Evolutionary conservation across 2,329 filamentous ascomycete species (phyloP).

Genomic region (Tolypocladium amazonense): DNA sequence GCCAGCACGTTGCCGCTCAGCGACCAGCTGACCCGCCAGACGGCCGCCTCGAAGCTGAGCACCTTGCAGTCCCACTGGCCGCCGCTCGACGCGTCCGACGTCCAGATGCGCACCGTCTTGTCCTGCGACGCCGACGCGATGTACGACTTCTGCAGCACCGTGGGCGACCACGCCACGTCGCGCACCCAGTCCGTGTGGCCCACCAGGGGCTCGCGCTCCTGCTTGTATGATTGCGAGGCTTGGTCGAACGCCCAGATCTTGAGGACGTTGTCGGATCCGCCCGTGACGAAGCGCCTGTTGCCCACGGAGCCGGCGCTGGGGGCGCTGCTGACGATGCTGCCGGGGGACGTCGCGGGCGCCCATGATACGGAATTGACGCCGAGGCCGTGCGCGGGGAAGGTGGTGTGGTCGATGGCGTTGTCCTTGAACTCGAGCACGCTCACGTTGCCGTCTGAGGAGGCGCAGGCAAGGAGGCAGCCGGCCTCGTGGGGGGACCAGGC

Average conservation of each 20-base stretch:
- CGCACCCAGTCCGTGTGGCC: slow-evolving; percentile 96
- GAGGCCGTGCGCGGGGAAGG: slow-evolving; percentile 84
- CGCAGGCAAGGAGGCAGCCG: slow-evolving; percentile 88
- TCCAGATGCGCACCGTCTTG: slow-evolving; percentile 97
- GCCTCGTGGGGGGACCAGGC: slow-evolving; percentile 96
- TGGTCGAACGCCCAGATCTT: slow-evolving; percentile 84
- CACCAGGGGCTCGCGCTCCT: slow-evolving; percentile 52
- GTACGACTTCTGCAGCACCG: slow-evolving; percentile 89
- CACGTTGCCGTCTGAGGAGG: slow-evolving; percentile 87
- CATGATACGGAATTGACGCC: slow-evolving; percentile 95
- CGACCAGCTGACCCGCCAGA: slow-evolving; percentile 98
- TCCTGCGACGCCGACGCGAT: slow-evolving; percentile 94
- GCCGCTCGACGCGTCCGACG: slow-evolving; percentile 50
- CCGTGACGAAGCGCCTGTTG: slow-evolving; percentile 81
- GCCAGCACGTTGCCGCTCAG: slow-evolving; percentile 93
- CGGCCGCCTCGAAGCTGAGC: slow-evolving; percentile 75
- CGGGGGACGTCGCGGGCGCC: slow-evolving; percentile 78
- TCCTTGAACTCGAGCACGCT: slow-evolving; percentile 95
- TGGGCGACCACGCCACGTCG: slow-evolving; percentile 95
- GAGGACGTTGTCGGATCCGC: slow-evolving; percentile 84
- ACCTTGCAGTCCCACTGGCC: slow-evolving; percentile 78
- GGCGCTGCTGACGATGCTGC: slow-evolving; percentile 69
- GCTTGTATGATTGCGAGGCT: slow-evolving; percentile 49
- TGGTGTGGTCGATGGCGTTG: slow-evolving; percentile 80
- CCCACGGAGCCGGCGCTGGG: slow-evolving; percentile 48